A percentile compares a stretch with the other conserved stretches of the same genome.
Evolutionary conservation across 2,329 filamentous ascomycete genomes (phyloP).

Genomic region (Trichoderma koningiopsis): DNA sequence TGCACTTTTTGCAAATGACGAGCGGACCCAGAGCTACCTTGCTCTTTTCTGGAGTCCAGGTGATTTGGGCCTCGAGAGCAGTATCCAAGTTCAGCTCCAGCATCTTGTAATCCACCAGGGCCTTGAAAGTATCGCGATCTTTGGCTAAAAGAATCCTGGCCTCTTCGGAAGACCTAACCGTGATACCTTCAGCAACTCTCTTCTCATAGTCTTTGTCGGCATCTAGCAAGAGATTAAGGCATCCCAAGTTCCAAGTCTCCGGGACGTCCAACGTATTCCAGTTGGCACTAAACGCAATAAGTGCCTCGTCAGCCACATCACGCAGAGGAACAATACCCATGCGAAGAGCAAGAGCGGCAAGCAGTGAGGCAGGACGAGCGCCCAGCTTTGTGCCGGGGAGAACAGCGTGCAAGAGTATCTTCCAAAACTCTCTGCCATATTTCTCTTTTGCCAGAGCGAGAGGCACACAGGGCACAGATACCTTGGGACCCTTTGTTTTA

Average conservation of each 20-base stretch:
- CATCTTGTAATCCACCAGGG: conserved; percentile 50
- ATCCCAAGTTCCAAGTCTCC: conserved; percentile 53
- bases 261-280: conserved; percentile 53
- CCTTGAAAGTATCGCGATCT: conserved; percentile 48
- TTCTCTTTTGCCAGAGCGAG: conserved; percentile 43
- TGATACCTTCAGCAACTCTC: conserved; percentile 33
- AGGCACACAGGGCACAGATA: conserved; percentile 47
- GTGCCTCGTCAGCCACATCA: conserved; percentile 44
- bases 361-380: conserved; percentile 47
- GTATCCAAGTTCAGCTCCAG: conserved; percentile 50
- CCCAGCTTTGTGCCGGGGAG: conserved; percentile 52
- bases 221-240: conserved; percentile 49
- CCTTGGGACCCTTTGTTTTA: conserved; percentile 30
- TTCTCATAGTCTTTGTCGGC: conserved; percentile 44
- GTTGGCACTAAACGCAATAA: conserved; percentile 44
- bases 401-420: conserved; percentile 50
- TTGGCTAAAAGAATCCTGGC: conserved; percentile 37
- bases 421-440: conserved; percentile 48
- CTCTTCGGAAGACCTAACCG: conserved; percentile 23
- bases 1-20: conserved; percentile 45
- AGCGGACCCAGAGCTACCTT: conserved; percentile 47
- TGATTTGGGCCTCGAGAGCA: conserved; percentile 45
- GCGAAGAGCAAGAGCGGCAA: conserved; percentile 51
- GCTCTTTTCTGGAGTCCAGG: conserved; percentile 51
- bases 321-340: conserved; percentile 49